Percentiles rank a stretch among this genome's conserved stretches.
Conservation (phyloP, 441 rosid genomes). For the Rhodomyrtus psidioides region DNA sequence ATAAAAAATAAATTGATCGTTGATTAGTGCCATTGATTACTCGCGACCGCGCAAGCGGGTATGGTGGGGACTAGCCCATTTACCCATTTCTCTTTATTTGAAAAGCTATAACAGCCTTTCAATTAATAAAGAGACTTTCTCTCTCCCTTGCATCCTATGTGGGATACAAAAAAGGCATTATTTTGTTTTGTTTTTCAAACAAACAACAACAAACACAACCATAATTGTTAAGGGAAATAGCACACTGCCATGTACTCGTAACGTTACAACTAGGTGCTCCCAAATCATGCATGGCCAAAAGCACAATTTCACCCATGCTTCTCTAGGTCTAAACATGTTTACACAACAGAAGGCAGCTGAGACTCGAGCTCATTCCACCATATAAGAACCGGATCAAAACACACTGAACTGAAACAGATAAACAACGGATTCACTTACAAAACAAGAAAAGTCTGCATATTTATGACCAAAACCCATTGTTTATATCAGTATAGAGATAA, state of each 20-base stretch:
- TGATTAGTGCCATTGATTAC: too few species aligned
- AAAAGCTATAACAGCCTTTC: too few species aligned
- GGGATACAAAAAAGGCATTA: too few species aligned
- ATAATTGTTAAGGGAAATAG: neutral
- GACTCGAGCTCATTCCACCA: neutral
- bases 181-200: too few species aligned
- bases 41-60: too few species aligned
- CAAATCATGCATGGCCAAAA: neutral
- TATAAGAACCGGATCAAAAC: neutral
- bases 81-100: too few species aligned
- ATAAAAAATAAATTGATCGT: too few species aligned
- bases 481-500: neutral
- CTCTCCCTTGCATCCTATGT: too few species aligned
- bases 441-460: neutral
- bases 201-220: too few species aligned
- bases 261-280: neutral
- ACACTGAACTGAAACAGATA: neutral
- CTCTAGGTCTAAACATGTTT: neutral
- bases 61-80: too few species aligned
- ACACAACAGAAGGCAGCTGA: neutral
- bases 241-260: neutral
- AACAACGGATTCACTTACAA: neutral
- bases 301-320: neutral
- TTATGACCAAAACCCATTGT: neutral
- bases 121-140: too few species aligned